Conservation (phyloP, 2,329 filamentous ascomycete species). For the Phyllosticta citriasiana region DNA sequence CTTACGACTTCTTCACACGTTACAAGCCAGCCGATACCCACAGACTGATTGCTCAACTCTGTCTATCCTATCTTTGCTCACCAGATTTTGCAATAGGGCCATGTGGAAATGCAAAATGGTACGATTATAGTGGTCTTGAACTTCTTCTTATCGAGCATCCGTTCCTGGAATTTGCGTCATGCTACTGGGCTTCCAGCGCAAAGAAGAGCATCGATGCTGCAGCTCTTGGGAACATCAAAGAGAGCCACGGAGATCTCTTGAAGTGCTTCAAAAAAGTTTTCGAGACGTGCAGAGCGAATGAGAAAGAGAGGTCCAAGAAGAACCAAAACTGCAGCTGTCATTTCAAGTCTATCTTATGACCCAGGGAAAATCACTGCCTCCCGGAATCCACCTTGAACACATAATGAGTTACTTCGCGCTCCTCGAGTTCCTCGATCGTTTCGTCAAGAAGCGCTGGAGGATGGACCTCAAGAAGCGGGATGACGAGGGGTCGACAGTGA, state of each 20-base stretch:
- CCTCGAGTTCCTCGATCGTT: background rate
- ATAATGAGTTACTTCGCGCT: background rate
- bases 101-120: background rate
- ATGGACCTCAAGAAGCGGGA: background rate
- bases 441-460: background rate
- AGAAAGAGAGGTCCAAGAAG: background rate
- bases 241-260: background rate
- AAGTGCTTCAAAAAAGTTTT: background rate
- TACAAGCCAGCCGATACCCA: background rate
- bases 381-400: background rate
- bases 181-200: background rate
- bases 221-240: background rate
- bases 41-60: background rate
- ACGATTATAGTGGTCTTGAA: no score
- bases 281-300: no score
- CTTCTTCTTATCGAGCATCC: background rate
- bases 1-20: background rate
- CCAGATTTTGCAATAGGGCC: background rate
- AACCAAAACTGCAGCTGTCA: background rate
- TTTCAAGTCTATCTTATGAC: background rate
- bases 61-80: background rate
- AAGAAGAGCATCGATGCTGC: background rate
- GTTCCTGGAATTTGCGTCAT: background rate
- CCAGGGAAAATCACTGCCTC: background rate
- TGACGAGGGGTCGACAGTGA: background rate